Evolutionary conservation across 2,329 filamentous ascomycete species (phyloP).

Genomic region (Penicillium sp.): DNA sequence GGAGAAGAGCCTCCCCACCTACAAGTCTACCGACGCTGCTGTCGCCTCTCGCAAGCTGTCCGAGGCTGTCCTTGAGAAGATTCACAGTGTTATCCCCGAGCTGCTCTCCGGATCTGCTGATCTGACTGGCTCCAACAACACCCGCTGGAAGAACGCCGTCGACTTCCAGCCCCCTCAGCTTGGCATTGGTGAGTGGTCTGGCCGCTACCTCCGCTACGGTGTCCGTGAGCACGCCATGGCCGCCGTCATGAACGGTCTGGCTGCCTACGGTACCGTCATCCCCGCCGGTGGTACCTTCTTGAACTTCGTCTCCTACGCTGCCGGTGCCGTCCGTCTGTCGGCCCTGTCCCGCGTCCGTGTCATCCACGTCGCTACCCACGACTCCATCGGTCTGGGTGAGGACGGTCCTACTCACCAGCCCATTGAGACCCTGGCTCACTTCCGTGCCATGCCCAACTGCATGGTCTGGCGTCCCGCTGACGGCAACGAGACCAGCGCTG

Average conservation of each 20-base stretch:
- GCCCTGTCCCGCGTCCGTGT: constrained; percentile 85
- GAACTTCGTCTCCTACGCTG: constrained; percentile 98
- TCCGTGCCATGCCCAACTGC: constrained; percentile 97
- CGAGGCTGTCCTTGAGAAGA: constrained; percentile 86
- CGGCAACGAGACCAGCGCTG: constrained; percentile 95
- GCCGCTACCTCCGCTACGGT: constrained; percentile 71
- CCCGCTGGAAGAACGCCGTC: constrained; percentile 92
- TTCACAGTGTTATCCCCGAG: constrained; percentile 81
- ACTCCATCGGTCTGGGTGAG: constrained; percentile 98
- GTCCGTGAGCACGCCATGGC: constrained; percentile 55
- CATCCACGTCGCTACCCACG: constrained; percentile 97
- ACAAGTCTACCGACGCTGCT: constrained; percentile 81
- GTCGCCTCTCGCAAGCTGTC: constrained; percentile 95
- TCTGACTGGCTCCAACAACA: constrained; percentile 98
- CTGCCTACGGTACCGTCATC: constrained; percentile 92
- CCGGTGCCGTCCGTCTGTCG: constrained; percentile 91
- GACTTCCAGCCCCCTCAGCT: constrained; percentile 93
- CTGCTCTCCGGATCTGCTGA: constrained; percentile 95
- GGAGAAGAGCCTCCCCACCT: constrained; percentile 90
- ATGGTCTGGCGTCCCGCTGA: constrained; percentile 99
- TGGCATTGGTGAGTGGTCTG: constrained; percentile 83
- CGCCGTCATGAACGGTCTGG: constrained; percentile 68
- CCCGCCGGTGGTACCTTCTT: constrained; percentile 96
- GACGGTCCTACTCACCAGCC: constrained; percentile 98
- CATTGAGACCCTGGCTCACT: constrained; percentile 96